phyloP scores from a whole-genome alignment of 1,284 basidiomycete genomes.

The Meripilus lineatus region DNA sequence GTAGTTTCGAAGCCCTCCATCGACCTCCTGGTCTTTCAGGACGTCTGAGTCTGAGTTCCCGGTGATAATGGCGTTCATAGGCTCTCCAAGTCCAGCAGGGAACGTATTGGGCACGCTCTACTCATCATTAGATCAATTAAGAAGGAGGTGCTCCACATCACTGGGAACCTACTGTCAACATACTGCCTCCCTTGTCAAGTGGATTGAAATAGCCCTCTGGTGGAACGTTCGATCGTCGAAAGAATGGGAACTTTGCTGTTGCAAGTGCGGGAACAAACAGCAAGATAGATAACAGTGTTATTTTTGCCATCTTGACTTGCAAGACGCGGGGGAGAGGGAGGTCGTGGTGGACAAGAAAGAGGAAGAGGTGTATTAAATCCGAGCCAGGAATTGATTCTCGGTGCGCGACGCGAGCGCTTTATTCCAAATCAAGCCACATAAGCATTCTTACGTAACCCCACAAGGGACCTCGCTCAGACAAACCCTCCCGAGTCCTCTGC shows the following conservation, averaged over 20 bases:
- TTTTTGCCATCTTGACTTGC: slow-evolving; percentile 23
- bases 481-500: too few relatives aligned
- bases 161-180: slow-evolving; percentile 40
- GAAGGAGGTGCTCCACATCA: background rate
- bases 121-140: slow-evolving; percentile 8
- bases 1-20: slow-evolving; percentile 83
- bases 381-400: too few relatives aligned
- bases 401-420: too few relatives aligned
- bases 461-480: too few relatives aligned
- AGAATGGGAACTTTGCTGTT: slow-evolving; percentile 18
- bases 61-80: slow-evolving; percentile 86
- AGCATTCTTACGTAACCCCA: too few relatives aligned
- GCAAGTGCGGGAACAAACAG: slow-evolving; percentile 21
- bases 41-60: slow-evolving; percentile 73
- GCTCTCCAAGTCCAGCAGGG: slow-evolving; percentile 81
- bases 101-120: slow-evolving; percentile 59
- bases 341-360: slow-evolving; percentile 8
- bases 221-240: slow-evolving; percentile 24
- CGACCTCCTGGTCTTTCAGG: slow-evolving; percentile 52
- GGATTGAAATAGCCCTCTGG: slow-evolving; percentile 43
- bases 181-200: slow-evolving; percentile 33
- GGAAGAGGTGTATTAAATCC: background rate
- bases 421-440: too few relatives aligned
- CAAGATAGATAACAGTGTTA: slow-evolving; percentile 14
- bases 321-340: slow-evolving; percentile 11